phyloP scores from a whole-genome alignment of 345 rosid genomes.

The Eucalyptus sp. region DNA sequence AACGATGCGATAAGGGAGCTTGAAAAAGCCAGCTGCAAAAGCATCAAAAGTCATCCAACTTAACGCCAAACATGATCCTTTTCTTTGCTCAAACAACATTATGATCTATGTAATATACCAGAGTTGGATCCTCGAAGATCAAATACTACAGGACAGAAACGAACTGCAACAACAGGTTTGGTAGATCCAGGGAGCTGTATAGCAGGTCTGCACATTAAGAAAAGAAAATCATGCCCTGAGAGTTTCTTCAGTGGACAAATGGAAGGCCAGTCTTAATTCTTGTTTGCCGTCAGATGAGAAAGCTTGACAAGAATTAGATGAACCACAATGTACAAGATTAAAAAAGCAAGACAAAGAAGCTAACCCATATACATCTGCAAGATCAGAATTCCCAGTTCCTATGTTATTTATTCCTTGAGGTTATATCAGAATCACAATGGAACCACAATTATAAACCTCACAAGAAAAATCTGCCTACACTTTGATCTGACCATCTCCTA shows the following conservation, averaged over 20 bases:
- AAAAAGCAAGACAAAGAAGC: neutral
- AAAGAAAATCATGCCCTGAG: neutral
- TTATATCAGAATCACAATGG: neutral
- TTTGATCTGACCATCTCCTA: neutral
- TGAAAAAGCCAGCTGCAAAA: constrained; percentile 64
- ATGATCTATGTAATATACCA: constrained; percentile 24
- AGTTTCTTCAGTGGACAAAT: neutral
- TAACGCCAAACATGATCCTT: neutral
- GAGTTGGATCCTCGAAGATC: constrained; percentile 42
- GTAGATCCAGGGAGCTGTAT: constrained; percentile 76
- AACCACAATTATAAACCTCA: neutral
- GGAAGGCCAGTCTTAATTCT: neutral
- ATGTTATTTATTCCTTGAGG: neutral
- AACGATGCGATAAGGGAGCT: constrained; percentile 82
- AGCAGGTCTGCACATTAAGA: constrained; percentile 52
- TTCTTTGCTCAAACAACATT: neutral
- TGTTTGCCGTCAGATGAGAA: neutral
- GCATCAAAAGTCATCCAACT: neutral
- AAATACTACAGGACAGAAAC: constrained; percentile 72
- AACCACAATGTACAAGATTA: neutral
- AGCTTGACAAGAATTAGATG: neutral
- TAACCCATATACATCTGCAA: neutral
- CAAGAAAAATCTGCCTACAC: neutral
- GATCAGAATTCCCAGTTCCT: neutral
- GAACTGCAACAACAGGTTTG: constrained; percentile 91